Evolutionary conservation across 176 grass and related monocot species (phyloP).

Genomic region (Triticum urartu): DNA sequence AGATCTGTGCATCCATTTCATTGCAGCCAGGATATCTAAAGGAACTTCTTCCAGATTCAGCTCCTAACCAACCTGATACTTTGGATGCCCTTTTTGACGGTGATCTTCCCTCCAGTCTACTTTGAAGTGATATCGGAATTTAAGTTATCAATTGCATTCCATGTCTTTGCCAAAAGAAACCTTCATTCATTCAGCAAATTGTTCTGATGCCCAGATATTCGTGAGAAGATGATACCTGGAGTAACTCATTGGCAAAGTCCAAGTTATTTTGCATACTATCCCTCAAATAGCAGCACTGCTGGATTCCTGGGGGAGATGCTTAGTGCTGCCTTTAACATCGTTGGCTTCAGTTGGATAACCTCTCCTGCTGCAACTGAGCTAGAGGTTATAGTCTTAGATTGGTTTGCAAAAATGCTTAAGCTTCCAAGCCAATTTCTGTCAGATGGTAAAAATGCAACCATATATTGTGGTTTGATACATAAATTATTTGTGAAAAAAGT

Average conservation of each 20-base stretch:
- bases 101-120: constrained; percentile 13
- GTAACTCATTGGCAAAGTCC: constrained; percentile 86
- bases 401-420: constrained; percentile 67
- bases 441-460: constrained; percentile 36
- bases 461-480: background rate
- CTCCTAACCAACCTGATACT: constrained; percentile 53
- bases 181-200: constrained; percentile 1
- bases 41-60: constrained; percentile 64
- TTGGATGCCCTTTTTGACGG: constrained; percentile 63
- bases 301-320: constrained; percentile 88
- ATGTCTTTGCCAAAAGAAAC: background rate
- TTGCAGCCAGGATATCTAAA: constrained; percentile 75
- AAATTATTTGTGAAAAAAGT: background rate
- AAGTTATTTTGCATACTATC: constrained; percentile 66
- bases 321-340: constrained; percentile 62
- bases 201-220: constrained; percentile 40
- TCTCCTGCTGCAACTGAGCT: constrained; percentile 80
- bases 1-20: background rate
- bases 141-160: background rate
- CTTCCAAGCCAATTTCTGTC: constrained; percentile 55
- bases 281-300: constrained; percentile 66
- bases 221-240: constrained; percentile 59
- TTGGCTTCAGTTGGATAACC: constrained; percentile 82
- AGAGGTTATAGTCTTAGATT: constrained; percentile 71
- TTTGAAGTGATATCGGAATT: background rate